phyloP scores from a whole-genome alignment of 352 stramenopile species.

The Pythium brachiatum region DNA sequence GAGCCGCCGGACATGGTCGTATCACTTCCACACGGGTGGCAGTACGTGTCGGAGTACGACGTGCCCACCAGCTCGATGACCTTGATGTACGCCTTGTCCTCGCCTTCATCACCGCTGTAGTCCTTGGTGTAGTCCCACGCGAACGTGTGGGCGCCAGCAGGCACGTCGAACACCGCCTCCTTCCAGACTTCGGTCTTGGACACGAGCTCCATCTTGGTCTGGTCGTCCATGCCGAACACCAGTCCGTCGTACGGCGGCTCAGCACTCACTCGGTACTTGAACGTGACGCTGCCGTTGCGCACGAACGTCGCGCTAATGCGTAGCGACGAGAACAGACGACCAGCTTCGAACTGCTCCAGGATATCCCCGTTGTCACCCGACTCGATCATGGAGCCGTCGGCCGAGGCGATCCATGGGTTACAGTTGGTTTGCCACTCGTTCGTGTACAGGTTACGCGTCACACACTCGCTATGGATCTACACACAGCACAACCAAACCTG shows the following conservation, averaged over 20 bases:
- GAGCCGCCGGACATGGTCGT: conserved; percentile 76
- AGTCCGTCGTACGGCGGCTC: conserved; percentile 75
- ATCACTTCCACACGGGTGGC: conserved; percentile 70
- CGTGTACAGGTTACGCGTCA: conserved; percentile 74
- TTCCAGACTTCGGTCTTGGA: conserved; percentile 72
- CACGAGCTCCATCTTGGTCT: conserved; percentile 44
- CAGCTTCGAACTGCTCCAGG: conserved; percentile 57
- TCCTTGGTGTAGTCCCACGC: conserved; percentile 84
- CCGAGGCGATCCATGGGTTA: conserved; percentile 59
- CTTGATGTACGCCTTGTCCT: conserved; percentile 70
- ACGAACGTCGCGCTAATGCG: conserved; percentile 77
- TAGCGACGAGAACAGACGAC: conserved; percentile 70
- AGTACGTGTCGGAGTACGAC: conserved; percentile 66
- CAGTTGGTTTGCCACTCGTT: conserved; percentile 77
- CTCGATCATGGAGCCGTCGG: conserved; percentile 53
- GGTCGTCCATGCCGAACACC: conserved; percentile 71
- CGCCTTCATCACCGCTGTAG: conserved; percentile 61
- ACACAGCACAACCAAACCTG: background rate
- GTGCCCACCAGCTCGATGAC: conserved; percentile 84
- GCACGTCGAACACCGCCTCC: conserved; percentile 54
- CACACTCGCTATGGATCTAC: conserved; percentile 64
- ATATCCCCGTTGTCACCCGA: conserved; percentile 75
- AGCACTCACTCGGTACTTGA: conserved; percentile 73
- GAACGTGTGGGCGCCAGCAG: conserved; percentile 61
- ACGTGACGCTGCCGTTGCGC: conserved; percentile 66